phyloP scores from a whole-genome alignment of 148 eudicot genomes.

The Silene latifolia region DNA sequence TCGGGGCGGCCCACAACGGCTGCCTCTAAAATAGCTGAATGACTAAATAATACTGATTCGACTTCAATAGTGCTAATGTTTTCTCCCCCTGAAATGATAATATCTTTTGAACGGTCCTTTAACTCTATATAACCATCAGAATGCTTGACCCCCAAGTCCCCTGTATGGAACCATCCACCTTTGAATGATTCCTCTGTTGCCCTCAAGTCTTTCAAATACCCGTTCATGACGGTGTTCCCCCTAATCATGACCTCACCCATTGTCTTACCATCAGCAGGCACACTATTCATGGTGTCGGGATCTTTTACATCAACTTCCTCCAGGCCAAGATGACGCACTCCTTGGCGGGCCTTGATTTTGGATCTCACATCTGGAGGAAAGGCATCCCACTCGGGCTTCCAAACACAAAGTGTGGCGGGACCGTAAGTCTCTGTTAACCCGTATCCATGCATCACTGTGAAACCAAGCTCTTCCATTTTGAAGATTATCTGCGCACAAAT shows the following conservation, averaged over 20 bases:
- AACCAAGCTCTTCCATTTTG: conserved; percentile 33
- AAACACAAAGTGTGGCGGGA: conserved; percentile 28
- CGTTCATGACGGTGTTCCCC: conserved; percentile 40
- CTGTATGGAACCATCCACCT: conserved; percentile 44
- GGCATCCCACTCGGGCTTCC: conserved; percentile 41
- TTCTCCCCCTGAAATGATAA: conserved; percentile 49
- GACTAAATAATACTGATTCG: conserved; percentile 38
- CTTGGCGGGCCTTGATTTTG: conserved; percentile 37
- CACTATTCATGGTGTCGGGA: conserved; percentile 30
- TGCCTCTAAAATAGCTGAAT: conserved; percentile 46
- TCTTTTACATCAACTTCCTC: conserved; percentile 34
- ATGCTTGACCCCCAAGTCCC: conserved; percentile 44
- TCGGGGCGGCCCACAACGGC: conserved; percentile 55
- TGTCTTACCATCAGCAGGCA: conserved; percentile 37
- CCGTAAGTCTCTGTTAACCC: conserved; percentile 43
- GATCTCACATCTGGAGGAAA: conserved; percentile 28
- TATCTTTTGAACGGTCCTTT: conserved; percentile 44
- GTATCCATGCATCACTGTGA: conserved; percentile 31
- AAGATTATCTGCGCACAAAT: conserved; percentile 21
- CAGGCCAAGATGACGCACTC: conserved; percentile 29
- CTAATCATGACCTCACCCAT: conserved; percentile 42
- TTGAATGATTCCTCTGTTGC: conserved; percentile 32
- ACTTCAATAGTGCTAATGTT: conserved; percentile 53
- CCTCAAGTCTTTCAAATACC: conserved; percentile 33
- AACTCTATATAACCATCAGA: conserved; percentile 44